Base-by-base conservation (phyloP, 2,329 filamentous ascomycete genomes). In the Trichoderma sp. region DNA sequence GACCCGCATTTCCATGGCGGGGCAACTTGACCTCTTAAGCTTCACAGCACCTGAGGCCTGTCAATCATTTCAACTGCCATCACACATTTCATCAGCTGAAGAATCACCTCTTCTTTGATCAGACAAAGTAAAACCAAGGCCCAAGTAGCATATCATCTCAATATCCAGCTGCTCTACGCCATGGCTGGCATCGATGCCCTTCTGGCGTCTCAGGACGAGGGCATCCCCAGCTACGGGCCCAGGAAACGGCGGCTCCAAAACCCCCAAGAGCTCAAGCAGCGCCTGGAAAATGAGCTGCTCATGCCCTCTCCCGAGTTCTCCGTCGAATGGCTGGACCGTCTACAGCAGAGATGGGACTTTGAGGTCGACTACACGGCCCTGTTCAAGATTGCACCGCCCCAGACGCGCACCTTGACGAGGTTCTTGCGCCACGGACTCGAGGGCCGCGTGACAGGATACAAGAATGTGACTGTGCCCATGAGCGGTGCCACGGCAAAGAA, bases 401-500 rank as follows among this genome's bases (percentile, higher is more conserved):
- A 98, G 82, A 95, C 94, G 18, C 90, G 96, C 72, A 98, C 95
- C n/a, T 91, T 98, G 76, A 97, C 94, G 32, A 91, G 96, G 34
- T 99, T 99, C 81, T 92, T 91, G 58, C 89, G 96, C 70, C 94
- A 97, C 82, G 96, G 96, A 6, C 87, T 98, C 15, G 94, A 98
- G 82, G 96, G 96, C 26, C 89, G 92, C 67, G 95, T 99, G 28
- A 97, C 93, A 9, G 95, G 95, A 65, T 98, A 99, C 82, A 92
- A 91, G 79, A 96, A 98, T 80, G 93, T 98, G 65, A 98, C 96
- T 1, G 90, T 98, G 9, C 94, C 95, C 6, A 93, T 93, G 39
- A 93, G 91, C 77, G 97, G 92, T 77, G 93, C 93, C 18, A 98
- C 93, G 18, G 95, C 94, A 62, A 99, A 98, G 83, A 97, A 97